phyloP scores from a whole-genome alignment of 495 filamentous ascomycete species.

The Aspergillus incahuasiensis region DNA sequence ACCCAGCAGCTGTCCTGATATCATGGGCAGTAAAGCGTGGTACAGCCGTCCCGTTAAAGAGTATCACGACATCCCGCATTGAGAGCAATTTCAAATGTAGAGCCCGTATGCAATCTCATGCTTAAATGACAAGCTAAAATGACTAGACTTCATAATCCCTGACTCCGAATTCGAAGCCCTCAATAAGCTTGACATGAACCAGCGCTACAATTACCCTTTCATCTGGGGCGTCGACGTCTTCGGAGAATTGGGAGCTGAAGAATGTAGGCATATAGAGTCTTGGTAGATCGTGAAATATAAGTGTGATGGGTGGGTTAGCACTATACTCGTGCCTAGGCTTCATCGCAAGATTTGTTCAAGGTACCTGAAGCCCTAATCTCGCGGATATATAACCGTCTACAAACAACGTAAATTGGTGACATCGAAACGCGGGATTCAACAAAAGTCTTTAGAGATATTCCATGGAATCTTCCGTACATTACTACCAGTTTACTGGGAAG shows the following conservation, averaged over 20 bases:
- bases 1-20: constrained; percentile 66
- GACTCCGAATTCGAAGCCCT: constrained; percentile 42
- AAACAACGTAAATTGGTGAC: no score
- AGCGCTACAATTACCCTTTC: constrained; percentile 49
- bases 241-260: constrained; percentile 48
- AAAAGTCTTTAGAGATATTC: no score
- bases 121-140: constrained; percentile 1
- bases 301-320: no score
- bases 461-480: no score
- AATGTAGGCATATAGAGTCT: constrained; percentile 50
- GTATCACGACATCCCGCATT: constrained; percentile 53
- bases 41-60: constrained; percentile 57
- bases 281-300: no score
- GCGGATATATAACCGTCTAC: background rate
- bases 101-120: no score
- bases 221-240: no score
- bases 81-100: constrained; percentile 52
- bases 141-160: constrained; percentile 43
- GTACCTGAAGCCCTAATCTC: no score
- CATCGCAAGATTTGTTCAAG: no score
- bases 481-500: no score
- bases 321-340: no score
- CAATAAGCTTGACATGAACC: constrained; percentile 40
- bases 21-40: constrained; percentile 79
- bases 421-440: background rate